Evolutionary conservation across 768 basidiomycete genomes (phyloP), one percentile per base, ranked within the genome.

Genomic region (Psilocybe cubensis): DNA sequence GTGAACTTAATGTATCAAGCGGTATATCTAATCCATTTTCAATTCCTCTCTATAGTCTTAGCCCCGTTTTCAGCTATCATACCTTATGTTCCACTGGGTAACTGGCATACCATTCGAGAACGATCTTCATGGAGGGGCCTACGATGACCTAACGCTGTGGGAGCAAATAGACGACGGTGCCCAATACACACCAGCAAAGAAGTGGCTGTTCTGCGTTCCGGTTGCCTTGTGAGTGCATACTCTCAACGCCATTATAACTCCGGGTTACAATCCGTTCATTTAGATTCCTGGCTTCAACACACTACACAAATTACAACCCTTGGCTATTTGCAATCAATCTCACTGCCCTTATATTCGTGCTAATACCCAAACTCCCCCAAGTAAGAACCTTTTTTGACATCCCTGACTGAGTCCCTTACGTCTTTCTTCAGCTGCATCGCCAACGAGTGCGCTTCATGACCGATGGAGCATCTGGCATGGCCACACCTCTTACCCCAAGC

Each of bases 101-200:
- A 98, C 95, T 8, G 96, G 96, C 52, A 94, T 96, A 41, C 96
- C 96, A 7, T 98, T 98, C 72, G 89, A 94, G 66, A 88, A 85
- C 55, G 87, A 91, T 58, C 77, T 89, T 42, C 91, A 93, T 64
- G 89, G 88, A 10, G 97, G 97, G 21, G 97, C 94, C 11, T 99
- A 96, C 74, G 97, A 98, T 71, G 94, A 98, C 66, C 83, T 98
- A 46, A 98, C 97, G 0, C 78, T 99, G 27, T 99, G 97, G 97
- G 97, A 99, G 70, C 97, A 99, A 80, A 99, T 99, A 48, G 97
- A 99, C 72, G 91, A 92, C 48, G 97, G 97, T 35, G 97, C 96
- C 0, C 97, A 98, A 68, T 97, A 98, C 74, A 99, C 97, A 4
- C 97, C 97, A 0, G 89, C 97, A 4, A 97, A 94, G 79, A 99